Percentiles rank a stretch among this genome's conserved stretches.
These are phyloP conservation scores for Heterobasidion occidentale DNA, from an alignment of 1,284 basidiomycete species.

Conservation along the genomic window DNA sequence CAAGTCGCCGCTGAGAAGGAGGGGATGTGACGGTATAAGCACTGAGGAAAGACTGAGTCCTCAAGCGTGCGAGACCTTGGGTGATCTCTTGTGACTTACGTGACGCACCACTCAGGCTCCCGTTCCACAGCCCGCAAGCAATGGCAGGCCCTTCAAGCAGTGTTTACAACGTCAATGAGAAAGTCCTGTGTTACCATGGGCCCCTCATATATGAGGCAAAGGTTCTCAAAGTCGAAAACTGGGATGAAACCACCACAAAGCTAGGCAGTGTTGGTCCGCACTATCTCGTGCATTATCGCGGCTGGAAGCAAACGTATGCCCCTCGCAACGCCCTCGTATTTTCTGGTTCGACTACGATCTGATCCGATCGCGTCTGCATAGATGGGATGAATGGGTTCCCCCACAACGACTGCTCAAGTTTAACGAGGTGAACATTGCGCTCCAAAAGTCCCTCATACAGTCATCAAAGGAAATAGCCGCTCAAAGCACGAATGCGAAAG, in stretches of 20 bases:
- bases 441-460: slow-evolving; percentile 58
- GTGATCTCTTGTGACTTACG: too few species aligned
- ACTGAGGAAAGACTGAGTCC: too few species aligned
- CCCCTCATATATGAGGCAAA: slow-evolving; percentile 95
- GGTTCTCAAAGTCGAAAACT: slow-evolving; percentile 76
- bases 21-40: too few species aligned
- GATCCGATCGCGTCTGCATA: background rate
- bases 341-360: background rate
- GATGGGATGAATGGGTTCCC: slow-evolving; percentile 64
- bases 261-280: slow-evolving; percentile 70
- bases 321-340: background rate
- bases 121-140: too few species aligned
- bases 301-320: slow-evolving; percentile 97
- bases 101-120: too few species aligned
- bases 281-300: slow-evolving; percentile 97
- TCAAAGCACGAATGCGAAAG: slow-evolving; percentile 27
- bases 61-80: too few species aligned
- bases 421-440: slow-evolving; percentile 78
- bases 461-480: slow-evolving; percentile 25
- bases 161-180: slow-evolving; percentile 55
- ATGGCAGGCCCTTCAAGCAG: background rate
- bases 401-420: slow-evolving; percentile 77
- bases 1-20: too few species aligned
- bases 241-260: slow-evolving; percentile 64
- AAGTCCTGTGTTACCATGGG: slow-evolving; percentile 90